Evolutionary conservation across 257 asterid species (phyloP).

Genomic region (Ilex asprella): DNA sequence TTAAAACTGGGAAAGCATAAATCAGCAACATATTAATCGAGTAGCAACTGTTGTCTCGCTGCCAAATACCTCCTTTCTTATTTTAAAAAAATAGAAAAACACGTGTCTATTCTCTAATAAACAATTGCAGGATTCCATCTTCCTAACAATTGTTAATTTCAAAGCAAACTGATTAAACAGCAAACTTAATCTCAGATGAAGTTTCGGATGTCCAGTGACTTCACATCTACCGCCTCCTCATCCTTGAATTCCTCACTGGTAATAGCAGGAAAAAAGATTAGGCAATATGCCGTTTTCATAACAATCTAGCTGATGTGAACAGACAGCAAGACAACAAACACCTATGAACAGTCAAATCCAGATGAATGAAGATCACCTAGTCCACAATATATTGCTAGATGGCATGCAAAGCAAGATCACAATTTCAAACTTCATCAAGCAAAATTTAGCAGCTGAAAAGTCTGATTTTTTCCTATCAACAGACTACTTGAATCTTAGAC

Average conservation of each 20-base stretch:
- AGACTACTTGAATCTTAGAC: no score
- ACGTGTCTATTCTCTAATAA: no score
- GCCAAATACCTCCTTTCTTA: no score
- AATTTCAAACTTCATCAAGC: not conserved
- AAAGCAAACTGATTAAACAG: conserved; percentile 6
- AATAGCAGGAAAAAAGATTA: conserved; percentile 2
- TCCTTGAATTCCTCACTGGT: conserved; percentile 88
- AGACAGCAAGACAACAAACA: not conserved
- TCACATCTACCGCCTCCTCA: conserved; percentile 70
- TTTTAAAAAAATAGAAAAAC: no score
- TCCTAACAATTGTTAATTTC: no score
- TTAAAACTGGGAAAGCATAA: no score
- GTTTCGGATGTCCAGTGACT: conserved; percentile 82
- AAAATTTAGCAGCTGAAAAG: no score
- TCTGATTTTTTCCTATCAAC: no score
- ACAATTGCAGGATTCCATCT: no score
- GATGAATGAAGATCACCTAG: not conserved
- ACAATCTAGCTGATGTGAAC: no score
- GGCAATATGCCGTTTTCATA: not conserved
- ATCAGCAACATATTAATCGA: no score
- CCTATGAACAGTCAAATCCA: not conserved
- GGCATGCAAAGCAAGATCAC: not conserved
- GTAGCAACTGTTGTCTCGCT: no score
- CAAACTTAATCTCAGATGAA: conserved; percentile 36
- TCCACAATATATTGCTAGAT: not conserved